phyloP scores from a whole-genome alignment of 805 yeast species.

The Pichia nakasei region DNA sequence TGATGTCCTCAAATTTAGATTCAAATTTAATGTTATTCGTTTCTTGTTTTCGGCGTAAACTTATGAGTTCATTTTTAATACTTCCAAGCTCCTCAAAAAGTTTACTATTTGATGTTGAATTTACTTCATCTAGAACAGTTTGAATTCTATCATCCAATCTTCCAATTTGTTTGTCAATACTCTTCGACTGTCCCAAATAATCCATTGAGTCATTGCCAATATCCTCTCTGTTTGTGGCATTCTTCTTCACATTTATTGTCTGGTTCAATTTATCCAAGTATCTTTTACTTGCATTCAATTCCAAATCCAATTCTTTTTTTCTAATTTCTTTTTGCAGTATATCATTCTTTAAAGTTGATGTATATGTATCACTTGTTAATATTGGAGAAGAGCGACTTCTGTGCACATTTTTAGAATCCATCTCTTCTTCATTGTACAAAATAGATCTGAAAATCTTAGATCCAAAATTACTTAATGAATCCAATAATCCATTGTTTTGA shows the following conservation, averaged over 20 bases:
- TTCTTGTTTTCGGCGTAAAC: constrained; percentile 22
- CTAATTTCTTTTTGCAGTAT: constrained; percentile 2
- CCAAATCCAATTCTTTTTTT: not conserved
- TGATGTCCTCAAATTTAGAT: constrained; percentile 55
- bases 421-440: constrained; percentile 20
- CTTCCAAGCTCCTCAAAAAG: constrained; percentile 14
- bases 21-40: constrained; percentile 61
- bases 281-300: not conserved
- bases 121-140: constrained; percentile 13
- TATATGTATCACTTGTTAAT: not conserved
- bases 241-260: not conserved
- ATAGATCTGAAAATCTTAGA: constrained; percentile 21
- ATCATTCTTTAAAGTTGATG: not conserved
- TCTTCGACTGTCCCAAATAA: constrained; percentile 6
- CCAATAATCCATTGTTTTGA: constrained; percentile 15
- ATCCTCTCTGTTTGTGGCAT: not conserved
- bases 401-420: not conserved
- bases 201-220: not conserved
- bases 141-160: constrained; percentile 11
- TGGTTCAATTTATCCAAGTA: not conserved
- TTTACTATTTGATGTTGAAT: constrained; percentile 11
- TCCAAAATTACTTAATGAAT: constrained; percentile 23
- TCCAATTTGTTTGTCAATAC: constrained; percentile 5
- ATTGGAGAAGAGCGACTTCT: not conserved
- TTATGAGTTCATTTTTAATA: constrained; percentile 17